Evolutionary conservation across 2,329 filamentous ascomycete species (phyloP).

Genomic region (Saccharata proteae): DNA sequence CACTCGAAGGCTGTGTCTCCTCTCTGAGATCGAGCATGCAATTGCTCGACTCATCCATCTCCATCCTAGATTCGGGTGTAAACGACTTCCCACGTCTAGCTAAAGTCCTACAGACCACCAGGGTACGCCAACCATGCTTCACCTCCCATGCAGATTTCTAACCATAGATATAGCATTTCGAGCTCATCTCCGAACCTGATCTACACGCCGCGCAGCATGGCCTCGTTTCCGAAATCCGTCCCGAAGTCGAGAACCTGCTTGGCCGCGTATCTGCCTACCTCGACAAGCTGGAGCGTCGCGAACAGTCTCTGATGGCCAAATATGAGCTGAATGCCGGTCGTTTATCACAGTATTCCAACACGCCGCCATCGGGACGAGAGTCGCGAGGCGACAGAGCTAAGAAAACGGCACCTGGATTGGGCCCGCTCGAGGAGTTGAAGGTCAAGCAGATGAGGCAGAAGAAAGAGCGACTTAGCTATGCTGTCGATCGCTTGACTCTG

Average conservation of each 20-base stretch:
- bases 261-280: slow-evolving; percentile 72
- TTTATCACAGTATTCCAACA: slow-evolving; percentile 33
- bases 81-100: slow-evolving; percentile 50
- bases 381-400: slow-evolving; percentile 10
- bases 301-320: slow-evolving; percentile 72
- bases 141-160: not conserved
- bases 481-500: slow-evolving; percentile 72
- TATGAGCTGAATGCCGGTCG: slow-evolving; percentile 72
- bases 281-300: slow-evolving; percentile 69
- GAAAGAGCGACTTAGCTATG: slow-evolving; percentile 76
- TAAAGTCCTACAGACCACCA: slow-evolving; percentile 51
- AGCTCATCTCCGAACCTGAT: slow-evolving; percentile 76
- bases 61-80: slow-evolving; percentile 49
- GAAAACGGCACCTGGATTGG: slow-evolving; percentile 17
- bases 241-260: slow-evolving; percentile 68
- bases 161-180: slow-evolving; percentile 59
- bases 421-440: slow-evolving; percentile 40
- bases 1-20: slow-evolving; percentile 48
- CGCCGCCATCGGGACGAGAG: slow-evolving; percentile 14
- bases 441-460: slow-evolving; percentile 63
- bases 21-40: slow-evolving; percentile 50
- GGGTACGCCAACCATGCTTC: slow-evolving; percentile 30
- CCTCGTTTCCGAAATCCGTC: slow-evolving; percentile 79
- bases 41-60: slow-evolving; percentile 50
- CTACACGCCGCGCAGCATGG: slow-evolving; percentile 72